Percentiles rank a stretch among this genome's conserved stretches.
Evolutionary conservation across 371 early-diverging fungal species (phyloP).

Genomic region (Mucor lusitanicus): DNA sequence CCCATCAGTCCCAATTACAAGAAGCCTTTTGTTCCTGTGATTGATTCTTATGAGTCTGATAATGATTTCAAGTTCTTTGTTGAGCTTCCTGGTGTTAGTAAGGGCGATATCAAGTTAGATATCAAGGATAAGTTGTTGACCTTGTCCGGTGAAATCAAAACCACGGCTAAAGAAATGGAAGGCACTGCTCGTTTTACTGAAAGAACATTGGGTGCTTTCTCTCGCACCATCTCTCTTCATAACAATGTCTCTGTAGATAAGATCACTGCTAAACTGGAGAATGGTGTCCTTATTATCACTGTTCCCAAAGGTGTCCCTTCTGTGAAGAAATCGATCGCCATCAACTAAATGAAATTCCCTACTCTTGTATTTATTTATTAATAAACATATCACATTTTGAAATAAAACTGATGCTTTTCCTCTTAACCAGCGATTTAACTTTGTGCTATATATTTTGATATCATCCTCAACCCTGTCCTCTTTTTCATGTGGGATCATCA

Average conservation of each 20-base stretch:
- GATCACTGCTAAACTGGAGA: neutral
- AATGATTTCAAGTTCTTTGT: constrained; percentile 13
- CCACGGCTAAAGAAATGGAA: neutral
- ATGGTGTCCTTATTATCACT: neutral
- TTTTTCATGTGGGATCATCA: too few species aligned
- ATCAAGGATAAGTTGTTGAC: constrained; percentile 19
- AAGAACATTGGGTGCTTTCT: neutral
- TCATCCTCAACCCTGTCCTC: too few species aligned
- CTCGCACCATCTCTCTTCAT: neutral
- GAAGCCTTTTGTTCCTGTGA: neutral
- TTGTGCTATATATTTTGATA: too few species aligned
- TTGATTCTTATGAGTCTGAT: constrained; percentile 14
- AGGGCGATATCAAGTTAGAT: constrained; percentile 10
- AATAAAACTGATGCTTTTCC: too few species aligned
- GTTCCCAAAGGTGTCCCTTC: neutral
- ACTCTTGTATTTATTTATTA: neutral
- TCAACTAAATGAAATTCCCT: neutral
- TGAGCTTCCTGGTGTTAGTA: constrained; percentile 17
- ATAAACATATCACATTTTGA: too few species aligned
- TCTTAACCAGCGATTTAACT: too few species aligned
- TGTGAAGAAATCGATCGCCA: neutral
- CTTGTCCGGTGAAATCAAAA: neutral
- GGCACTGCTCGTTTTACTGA: neutral
- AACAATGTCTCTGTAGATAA: neutral
- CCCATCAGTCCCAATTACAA: constrained; percentile 12